Evolutionary conservation across 2,329 filamentous ascomycete species (phyloP), one percentile per base, ranked within the genome.

Genomic region (Coniosporium tulheliwenetii): DNA sequence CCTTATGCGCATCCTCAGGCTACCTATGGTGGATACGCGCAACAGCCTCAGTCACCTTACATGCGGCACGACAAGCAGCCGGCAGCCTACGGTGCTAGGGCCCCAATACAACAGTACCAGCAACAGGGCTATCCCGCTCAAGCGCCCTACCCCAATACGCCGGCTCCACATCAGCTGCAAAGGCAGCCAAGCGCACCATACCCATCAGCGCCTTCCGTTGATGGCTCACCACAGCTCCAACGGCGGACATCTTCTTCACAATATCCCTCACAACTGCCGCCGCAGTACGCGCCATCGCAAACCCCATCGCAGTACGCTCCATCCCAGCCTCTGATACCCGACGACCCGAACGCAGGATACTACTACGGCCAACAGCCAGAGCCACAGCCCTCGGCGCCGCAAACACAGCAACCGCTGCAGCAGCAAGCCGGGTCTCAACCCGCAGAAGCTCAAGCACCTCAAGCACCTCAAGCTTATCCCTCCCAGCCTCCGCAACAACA

Each of bases 321-420:
- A 47, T 44, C 61, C 55, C 49, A 56, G 44, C 39, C 42, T 54
- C 48, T 43, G 44, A 45, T 60, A 46, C 41, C 52, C 12, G 52
- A 65, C 12, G 75, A 81, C 43, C 65, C 72, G 1, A 72, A 65
- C 43, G 64, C 70, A 9, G 66, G 68, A 8, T 79, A 73, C 50
- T 81, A 80, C 55, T 75, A 73, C 50, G 67, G 61, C 47, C 49
- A 60, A 30, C 61, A 43, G 15, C 39, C 40, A 12, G 41, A 43
- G 30, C 43, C 30, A 42, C 29, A 37, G 19, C 16, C 15, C n/a
- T 5, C 38, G 5, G 29, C 39, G 19, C 45, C 48, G 15, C 43
- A 45, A 19, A 36, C 39, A 38, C 41, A 40, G 13, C n/a, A n/a
- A n/a, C n/a, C n/a, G n/a, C n/a, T n/a, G n/a, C n/a, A n/a, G n/a